Base-by-base conservation (phyloP, 805 yeast genomes). In the Alloascoidea hylecoeti region DNA sequence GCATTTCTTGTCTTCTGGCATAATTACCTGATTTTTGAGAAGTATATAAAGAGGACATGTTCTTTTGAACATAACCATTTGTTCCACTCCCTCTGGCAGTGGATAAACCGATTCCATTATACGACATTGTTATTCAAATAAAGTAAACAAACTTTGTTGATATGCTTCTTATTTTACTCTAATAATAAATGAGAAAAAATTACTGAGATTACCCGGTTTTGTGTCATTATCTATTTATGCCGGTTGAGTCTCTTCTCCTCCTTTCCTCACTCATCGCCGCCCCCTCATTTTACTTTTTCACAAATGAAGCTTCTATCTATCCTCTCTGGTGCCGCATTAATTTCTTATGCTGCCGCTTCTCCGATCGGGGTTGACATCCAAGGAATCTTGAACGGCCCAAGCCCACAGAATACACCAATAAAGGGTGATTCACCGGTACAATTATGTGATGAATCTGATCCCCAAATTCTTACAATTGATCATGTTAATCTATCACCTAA, bases 341-440 rank as follows among this genome's bases (percentile, higher is more conserved):
- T n/a, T n/a, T 23, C 30, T n/a, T 23, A 9, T n/a, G 9, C 30
- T n/a, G 30, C 30, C 30, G 30, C 30, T 9, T 23, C 30, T 23
- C 30, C 30, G 30, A 23, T 23, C n/a, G 30, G 30, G 30, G 9
- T 23, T 23, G 30, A 23, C n/a, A 9, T 23, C n/a, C 30, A 23
- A 23, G 30, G 30, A 9, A 9, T 23, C n/a, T n/a, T 23, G 13
- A 23, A 23, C 30, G 30, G n/a, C 30, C 13, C n/a, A 9, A 23
- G 13, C 13, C 13, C n/a, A n/a, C 13, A 9, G 30, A 70, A 27
- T 70, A 69, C 48, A n/a, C 94, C 94, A 4, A 75, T 89, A 32
- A 94, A 95, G 1, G 98, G 98, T 4, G 84, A 74, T 44, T 80
- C 96, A 1, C 97, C 97, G 14, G 66, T 92, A 19, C 61, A 68